Percentiles rank a stretch among this genome's conserved stretches.
These are phyloP conservation scores for Acanthamoeba sp. DNA, from an alignment of 208 protist genomes.

Conservation along the genomic window DNA sequence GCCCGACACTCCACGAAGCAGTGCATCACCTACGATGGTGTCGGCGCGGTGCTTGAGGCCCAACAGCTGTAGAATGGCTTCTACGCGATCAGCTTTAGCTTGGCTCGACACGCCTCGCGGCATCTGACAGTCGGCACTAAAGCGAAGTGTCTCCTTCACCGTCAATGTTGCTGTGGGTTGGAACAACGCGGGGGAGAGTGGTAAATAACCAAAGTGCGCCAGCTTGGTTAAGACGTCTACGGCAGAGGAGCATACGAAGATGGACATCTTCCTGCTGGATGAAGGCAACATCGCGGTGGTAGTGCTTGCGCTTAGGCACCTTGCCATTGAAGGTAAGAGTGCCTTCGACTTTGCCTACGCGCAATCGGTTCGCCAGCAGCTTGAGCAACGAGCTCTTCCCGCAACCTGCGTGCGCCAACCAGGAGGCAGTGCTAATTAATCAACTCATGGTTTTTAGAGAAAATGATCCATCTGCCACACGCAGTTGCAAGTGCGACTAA, in stretches of 20 bases:
- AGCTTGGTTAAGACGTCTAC: too few relatives aligned
- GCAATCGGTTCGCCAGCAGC: constrained; percentile 66
- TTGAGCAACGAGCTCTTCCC: constrained; percentile 66
- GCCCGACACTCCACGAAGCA: constrained; percentile 71
- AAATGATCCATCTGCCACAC: too few relatives aligned
- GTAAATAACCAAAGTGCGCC: too few relatives aligned
- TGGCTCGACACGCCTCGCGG: not conserved
- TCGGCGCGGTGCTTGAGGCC: constrained; percentile 64
- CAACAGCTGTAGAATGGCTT: constrained; percentile 62
- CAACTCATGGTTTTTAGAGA: too few relatives aligned
- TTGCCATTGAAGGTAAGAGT: constrained; percentile 70
- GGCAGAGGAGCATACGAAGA: too few relatives aligned
- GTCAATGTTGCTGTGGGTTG: constrained; percentile 72
- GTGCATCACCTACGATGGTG: constrained; percentile 66
- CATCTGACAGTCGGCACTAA: constrained; percentile 80
- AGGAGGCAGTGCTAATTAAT: too few relatives aligned
- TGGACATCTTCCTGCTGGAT: constrained; percentile 72
- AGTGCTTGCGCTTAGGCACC: not conserved
- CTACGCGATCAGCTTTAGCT: constrained; percentile 64
- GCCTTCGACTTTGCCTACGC: constrained; percentile 34
- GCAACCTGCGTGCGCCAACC: too few relatives aligned
- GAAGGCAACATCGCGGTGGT: constrained; percentile 41
- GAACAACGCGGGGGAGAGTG: too few relatives aligned
- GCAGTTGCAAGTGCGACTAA: too few relatives aligned
- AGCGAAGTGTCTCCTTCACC: constrained; percentile 79